Base-by-base conservation (phyloP, 345 rosid species). In the Nasturtium officinale region DNA sequence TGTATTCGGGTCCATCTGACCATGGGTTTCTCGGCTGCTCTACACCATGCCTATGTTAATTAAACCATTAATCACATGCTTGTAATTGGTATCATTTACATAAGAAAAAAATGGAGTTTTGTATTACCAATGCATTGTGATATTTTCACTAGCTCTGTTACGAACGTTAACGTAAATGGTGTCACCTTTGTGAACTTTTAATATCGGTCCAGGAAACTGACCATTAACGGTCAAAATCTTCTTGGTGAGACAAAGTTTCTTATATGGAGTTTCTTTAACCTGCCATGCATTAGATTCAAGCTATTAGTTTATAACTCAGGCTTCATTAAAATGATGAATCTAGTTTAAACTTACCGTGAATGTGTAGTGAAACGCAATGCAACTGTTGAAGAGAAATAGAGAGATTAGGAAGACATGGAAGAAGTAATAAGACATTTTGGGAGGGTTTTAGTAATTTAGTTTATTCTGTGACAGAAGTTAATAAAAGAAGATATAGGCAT, bases 71-170 rank as follows among this genome's bases (percentile, higher is more conserved):
- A 17, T 37, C 54, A n/a, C 9, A 6, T 33, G 16, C 26, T 58
- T 47, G 16, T 57, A 12, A 12, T 17, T 6, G 0, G 16, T 9
- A 67, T 51, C 13, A 0, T 11, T 46, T 11, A 48, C 13, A 9
- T n/a, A n/a, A 43, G 8, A 15, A 5, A 1, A 9, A 55, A 9
- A 5, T 8, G 11, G 23, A 32, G 25, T 57, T 45, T 23, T 47
- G 28, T 20, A 61, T 37, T 83, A 85, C 87, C 90, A 85, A 42
- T 87, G 89, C 61, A 85, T 67, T 6, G 90, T 84, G 17, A 86
- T 51, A 5, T 79, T 82, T 46, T 84, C 76, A 7, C 51, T 50
- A 45, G 84, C 90, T 68, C 78, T 67, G 51, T 86, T 86, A 46
- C 79, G 74, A 26, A 86, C 88, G 6, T 73, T 83, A 2, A 86